These are phyloP conservation scores for Apiospora koreana DNA, from an alignment of 2,329 filamentous ascomycete species.

Conservation along the genomic window DNA sequence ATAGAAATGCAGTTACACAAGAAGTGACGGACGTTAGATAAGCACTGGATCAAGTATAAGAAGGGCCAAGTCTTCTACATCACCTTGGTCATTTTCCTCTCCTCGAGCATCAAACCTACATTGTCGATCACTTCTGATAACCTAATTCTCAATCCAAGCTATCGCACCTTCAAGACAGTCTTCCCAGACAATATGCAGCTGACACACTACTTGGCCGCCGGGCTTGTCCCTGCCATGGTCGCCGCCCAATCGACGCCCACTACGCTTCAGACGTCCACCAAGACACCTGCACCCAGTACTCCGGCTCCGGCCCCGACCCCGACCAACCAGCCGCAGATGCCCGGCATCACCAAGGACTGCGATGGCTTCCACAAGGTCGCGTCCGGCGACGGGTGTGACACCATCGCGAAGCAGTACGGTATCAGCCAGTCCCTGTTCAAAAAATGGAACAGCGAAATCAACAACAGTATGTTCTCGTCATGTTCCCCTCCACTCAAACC, in stretches of 20 bases:
- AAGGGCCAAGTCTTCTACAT: too few relatives aligned
- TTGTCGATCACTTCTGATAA: too few relatives aligned
- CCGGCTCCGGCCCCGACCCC: background rate
- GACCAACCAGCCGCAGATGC: slow-evolving; percentile 17
- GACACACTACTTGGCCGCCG: slow-evolving; percentile 14
- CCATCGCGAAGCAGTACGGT: slow-evolving; percentile 16
- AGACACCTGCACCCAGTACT: slow-evolving; percentile 9
- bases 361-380: slow-evolving; percentile 32
- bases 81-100: too few relatives aligned
- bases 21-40: too few relatives aligned
- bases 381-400: slow-evolving; percentile 34
- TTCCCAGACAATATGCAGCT: slow-evolving; percentile 14
- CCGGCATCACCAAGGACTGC: slow-evolving; percentile 25
- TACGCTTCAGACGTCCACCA: slow-evolving; percentile 5
- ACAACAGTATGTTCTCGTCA: slow-evolving; percentile 10
- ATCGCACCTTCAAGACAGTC: too few relatives aligned
- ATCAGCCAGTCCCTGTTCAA: slow-evolving; percentile 18
- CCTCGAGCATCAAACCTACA: too few relatives aligned
- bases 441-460: slow-evolving; percentile 21
- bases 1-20: too few relatives aligned
- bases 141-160: too few relatives aligned
- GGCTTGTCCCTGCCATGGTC: slow-evolving; percentile 13
- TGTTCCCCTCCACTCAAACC: too few relatives aligned
- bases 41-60: too few relatives aligned
- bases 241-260: background rate